phyloP scores from a whole-genome alignment of 805 yeast genomes.

The Nakazawaea siamensis region DNA sequence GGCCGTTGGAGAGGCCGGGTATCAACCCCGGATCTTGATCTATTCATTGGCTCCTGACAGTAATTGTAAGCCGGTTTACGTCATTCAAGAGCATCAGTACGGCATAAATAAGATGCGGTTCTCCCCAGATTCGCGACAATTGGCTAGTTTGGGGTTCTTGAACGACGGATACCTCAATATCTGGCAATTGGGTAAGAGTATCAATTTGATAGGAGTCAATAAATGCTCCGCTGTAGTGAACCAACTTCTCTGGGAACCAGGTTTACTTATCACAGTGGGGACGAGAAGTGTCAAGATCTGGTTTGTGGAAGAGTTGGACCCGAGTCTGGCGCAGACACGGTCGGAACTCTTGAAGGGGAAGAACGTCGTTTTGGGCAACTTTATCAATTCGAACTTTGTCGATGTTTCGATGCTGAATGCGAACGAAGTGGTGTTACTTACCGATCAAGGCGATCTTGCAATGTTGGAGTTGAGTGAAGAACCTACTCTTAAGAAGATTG shows the following conservation, averaged over 20 bases:
- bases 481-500: constrained; percentile 15
- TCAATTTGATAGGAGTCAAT: constrained; percentile 41
- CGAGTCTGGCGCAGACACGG: constrained; percentile 1
- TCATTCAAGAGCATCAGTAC: constrained; percentile 54
- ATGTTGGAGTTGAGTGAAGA: constrained; percentile 17
- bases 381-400: constrained; percentile 41
- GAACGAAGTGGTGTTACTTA: constrained; percentile 28
- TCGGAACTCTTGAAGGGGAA: constrained; percentile 40
- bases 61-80: constrained; percentile 38
- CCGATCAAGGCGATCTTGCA: constrained; percentile 26
- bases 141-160: constrained; percentile 58
- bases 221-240: constrained; percentile 54
- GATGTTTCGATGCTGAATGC: constrained; percentile 25
- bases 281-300: constrained; percentile 55
- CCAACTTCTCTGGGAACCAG: constrained; percentile 46
- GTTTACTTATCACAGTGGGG: constrained; percentile 47
- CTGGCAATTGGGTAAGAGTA: constrained; percentile 33
- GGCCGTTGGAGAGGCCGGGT: constrained; percentile 69
- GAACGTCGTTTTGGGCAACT: constrained; percentile 45
- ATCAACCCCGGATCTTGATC: constrained; percentile 54
- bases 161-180: constrained; percentile 62
- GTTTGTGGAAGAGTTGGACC: constrained; percentile 30
- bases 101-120: constrained; percentile 51
- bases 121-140: constrained; percentile 45
- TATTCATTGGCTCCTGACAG: constrained; percentile 49